A percentile compares a stretch with the other conserved stretches of the same genome.
These are phyloP conservation scores for Quercus variabilis DNA, from an alignment of 306 rosid genomes.

Conservation along the genomic window DNA sequence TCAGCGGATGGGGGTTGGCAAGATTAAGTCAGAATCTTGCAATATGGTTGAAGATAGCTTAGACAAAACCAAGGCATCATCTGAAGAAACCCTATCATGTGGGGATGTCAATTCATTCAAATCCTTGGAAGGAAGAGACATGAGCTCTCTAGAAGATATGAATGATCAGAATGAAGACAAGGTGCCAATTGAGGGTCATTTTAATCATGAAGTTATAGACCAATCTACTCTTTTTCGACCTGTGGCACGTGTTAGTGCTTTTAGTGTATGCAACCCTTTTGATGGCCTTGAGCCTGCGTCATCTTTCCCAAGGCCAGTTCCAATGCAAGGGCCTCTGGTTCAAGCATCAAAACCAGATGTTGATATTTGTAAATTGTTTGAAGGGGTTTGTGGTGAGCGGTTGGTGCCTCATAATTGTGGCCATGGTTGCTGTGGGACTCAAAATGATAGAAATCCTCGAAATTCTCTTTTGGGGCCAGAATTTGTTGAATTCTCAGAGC, in stretches of 20 bases:
- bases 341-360: constrained; percentile 53
- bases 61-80: constrained; percentile 81
- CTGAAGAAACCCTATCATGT: constrained; percentile 83
- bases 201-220: constrained; percentile 46
- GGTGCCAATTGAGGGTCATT: constrained; percentile 39
- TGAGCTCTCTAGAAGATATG: constrained; percentile 47
- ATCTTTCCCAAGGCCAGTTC: constrained; percentile 47
- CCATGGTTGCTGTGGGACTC: constrained; percentile 61
- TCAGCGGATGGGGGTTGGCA: constrained; percentile 51
- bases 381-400: constrained; percentile 44
- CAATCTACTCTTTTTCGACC: constrained; percentile 70
- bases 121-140: constrained; percentile 71
- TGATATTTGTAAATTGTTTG: constrained; percentile 55
- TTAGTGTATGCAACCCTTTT: constrained; percentile 52
- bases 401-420: constrained; percentile 72
- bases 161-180: constrained; percentile 51
- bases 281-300: constrained; percentile 45
- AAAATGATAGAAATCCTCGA: constrained; percentile 24
- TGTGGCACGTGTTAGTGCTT: constrained; percentile 80
- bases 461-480: constrained; percentile 86
- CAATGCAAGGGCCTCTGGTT: constrained; percentile 60
- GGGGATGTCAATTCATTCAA: constrained; percentile 76
- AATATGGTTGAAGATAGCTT: constrained; percentile 59
- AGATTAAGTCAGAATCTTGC: constrained; percentile 51
- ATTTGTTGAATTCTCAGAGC: constrained; percentile 72